A percentile compares a stretch with the other conserved stretches of the same genome.
Conservation (phyloP, 139 green algal species). For the Chlorella sp. region DNA sequence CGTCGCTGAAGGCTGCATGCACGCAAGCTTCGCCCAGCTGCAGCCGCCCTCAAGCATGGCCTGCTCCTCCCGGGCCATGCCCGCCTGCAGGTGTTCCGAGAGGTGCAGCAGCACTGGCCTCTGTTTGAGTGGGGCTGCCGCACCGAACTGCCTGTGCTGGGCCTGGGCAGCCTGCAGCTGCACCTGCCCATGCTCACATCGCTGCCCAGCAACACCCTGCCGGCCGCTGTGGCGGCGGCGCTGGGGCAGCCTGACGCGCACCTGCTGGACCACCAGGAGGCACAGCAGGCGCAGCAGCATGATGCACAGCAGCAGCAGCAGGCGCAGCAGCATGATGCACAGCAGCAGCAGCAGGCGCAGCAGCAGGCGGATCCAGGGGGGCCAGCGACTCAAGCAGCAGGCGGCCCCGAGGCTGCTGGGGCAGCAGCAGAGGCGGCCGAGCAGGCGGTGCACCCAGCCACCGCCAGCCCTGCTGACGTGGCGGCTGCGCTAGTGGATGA, state of each 20-base stretch:
- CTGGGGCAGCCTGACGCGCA: background rate
- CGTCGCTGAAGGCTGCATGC: background rate
- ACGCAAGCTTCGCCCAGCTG: background rate
- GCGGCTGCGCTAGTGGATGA: slow-evolving; percentile 20
- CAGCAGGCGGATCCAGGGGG: background rate
- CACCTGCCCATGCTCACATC: slow-evolving; percentile 31
- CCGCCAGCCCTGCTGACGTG: background rate
- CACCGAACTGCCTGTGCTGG: slow-evolving; percentile 29
- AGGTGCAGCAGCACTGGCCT: slow-evolving; percentile 53
- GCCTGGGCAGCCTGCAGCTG: background rate
- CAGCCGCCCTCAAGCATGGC: background rate
- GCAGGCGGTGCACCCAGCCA: too few species aligned
- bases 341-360: background rate
- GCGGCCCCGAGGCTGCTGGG: too few species aligned
- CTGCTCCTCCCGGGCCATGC: too few species aligned
- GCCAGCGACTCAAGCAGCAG: too few species aligned
- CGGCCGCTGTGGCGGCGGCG: slow-evolving; percentile 4
- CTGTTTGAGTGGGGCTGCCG: slow-evolving; percentile 38
- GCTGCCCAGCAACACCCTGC: slow-evolving; percentile 21
- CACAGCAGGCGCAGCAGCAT: background rate
- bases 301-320: background rate
- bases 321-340: background rate
- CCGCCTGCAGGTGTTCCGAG: slow-evolving; percentile 50
- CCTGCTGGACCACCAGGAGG: background rate
- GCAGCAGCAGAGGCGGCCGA: too few species aligned